These are phyloP conservation scores for Fonsecaea multimorphosa DNA, from an alignment of 2,329 filamentous ascomycete species.

Conservation along the genomic window DNA sequence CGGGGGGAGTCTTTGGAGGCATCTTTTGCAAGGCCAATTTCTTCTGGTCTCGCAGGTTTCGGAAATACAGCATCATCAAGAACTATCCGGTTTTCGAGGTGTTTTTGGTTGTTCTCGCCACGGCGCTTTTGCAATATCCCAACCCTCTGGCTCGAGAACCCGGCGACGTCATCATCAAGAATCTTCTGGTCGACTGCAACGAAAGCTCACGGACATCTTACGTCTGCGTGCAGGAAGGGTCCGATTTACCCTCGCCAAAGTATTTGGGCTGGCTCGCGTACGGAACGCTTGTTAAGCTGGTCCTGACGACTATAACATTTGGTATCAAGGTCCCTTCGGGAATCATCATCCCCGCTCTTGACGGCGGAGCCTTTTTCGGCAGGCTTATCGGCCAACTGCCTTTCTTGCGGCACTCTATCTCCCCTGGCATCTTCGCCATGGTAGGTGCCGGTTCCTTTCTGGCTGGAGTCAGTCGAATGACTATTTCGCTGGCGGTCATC, in stretches of 20 bases:
- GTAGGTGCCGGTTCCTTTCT: slow-evolving; percentile 65
- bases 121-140: slow-evolving; percentile 62
- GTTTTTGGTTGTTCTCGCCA: slow-evolving; percentile 60
- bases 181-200: slow-evolving; percentile 62
- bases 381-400: slow-evolving; percentile 58
- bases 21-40: slow-evolving; percentile 65
- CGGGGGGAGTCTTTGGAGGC: slow-evolving; percentile 65
- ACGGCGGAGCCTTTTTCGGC: slow-evolving; percentile 64
- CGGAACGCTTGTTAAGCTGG: slow-evolving; percentile 61
- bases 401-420: slow-evolving; percentile 60
- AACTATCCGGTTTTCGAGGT: slow-evolving; percentile 63
- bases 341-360: slow-evolving; percentile 66
- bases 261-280: slow-evolving; percentile 61
- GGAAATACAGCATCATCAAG: slow-evolving; percentile 60
- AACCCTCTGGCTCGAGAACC: slow-evolving; percentile 62
- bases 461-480: slow-evolving; percentile 65
- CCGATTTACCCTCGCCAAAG: slow-evolving; percentile 35
- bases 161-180: slow-evolving; percentile 63
- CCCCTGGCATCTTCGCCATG: slow-evolving; percentile 67
- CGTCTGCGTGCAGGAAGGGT: slow-evolving; percentile 59
- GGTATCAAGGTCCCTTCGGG: slow-evolving; percentile 66
- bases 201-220: slow-evolving; percentile 48
- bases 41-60: slow-evolving; percentile 62
- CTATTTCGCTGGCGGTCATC: slow-evolving; percentile 63
- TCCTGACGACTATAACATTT: slow-evolving; percentile 65